Evolutionary conservation across 257 asterid genomes (phyloP).

Genomic region (Buddleja alternifolia): DNA sequence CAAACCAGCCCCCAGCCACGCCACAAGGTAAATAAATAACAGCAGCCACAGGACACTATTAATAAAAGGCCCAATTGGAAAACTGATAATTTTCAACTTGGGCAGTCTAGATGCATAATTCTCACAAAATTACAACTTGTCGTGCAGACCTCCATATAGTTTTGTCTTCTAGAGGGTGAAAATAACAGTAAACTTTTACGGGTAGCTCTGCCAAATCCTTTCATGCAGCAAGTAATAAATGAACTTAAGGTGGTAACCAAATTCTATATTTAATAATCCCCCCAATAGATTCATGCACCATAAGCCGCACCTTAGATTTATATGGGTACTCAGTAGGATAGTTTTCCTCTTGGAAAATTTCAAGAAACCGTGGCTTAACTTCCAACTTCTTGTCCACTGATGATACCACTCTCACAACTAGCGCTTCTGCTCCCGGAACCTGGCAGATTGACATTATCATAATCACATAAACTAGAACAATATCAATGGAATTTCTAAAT

Average conservation of each 20-base stretch:
- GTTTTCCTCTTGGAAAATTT: constrained; percentile 88
- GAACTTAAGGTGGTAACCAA: constrained; percentile 19
- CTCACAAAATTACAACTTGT: neutral
- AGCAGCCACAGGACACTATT: neutral
- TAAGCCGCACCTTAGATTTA: constrained; percentile 83
- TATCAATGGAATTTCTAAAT: neutral
- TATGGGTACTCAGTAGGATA: constrained; percentile 85
- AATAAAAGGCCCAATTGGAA: neutral
- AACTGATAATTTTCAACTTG: neutral
- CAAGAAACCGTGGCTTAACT: constrained; percentile 91
- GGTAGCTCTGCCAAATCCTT: constrained; percentile 16
- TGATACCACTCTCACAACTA: constrained; percentile 93
- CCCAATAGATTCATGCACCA: constrained; percentile 17
- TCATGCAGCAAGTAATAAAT: neutral
- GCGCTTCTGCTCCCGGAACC: constrained; percentile 97
- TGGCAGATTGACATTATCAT: constrained; percentile 36
- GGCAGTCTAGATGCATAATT: constrained; percentile 7
- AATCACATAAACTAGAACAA: constrained; percentile 15
- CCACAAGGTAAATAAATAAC: neutral
- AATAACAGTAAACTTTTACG: neutral
- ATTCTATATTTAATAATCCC: constrained; percentile 7
- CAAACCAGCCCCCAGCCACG: neutral
- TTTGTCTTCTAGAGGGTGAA: constrained; percentile 4
- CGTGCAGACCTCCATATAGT: constrained; percentile 14
- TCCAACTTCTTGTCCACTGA: constrained; percentile 98